A percentile compares a stretch with the other conserved stretches of the same genome.
phyloP scores from a whole-genome alignment of 306 rosid genomes.

The Casuarina cunninghamiana region DNA sequence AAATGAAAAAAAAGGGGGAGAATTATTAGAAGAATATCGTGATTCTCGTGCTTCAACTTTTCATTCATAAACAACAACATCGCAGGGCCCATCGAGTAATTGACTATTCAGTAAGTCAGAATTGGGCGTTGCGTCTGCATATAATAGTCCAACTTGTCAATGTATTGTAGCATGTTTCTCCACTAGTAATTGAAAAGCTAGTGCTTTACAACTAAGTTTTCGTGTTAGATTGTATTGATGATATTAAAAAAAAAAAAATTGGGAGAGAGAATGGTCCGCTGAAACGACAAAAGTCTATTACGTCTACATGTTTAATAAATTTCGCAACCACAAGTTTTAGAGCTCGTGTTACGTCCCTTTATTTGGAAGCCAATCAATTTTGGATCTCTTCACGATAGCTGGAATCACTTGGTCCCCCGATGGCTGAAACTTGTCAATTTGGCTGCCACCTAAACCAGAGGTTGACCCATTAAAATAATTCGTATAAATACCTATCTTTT shows the following conservation, averaged over 20 bases:
- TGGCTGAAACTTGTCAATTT: neutral
- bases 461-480: neutral
- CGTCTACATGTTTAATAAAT: slow-evolving; percentile 5
- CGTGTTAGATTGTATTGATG: neutral
- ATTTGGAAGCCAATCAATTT: neutral
- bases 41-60: slow-evolving; percentile 3
- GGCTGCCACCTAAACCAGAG: slow-evolving; percentile 8
- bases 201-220: slow-evolving; percentile 18
- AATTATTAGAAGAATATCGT: slow-evolving; percentile 8
- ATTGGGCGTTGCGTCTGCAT: neutral
- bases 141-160: neutral
- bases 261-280: neutral
- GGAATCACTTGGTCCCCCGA: neutral
- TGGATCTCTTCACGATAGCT: neutral
- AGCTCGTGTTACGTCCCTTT: neutral
- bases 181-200: neutral
- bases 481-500: neutral
- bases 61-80: neutral
- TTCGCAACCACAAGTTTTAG: neutral
- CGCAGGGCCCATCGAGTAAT: slow-evolving; percentile 1
- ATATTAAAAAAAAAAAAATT: neutral
- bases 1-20: neutral
- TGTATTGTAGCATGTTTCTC: neutral
- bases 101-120: slow-evolving; percentile 4
- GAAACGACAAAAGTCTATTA: neutral